These are phyloP conservation scores for Hypoxylon sp. DNA, from an alignment of 2,329 filamentous ascomycete genomes.

Conservation along the genomic window DNA sequence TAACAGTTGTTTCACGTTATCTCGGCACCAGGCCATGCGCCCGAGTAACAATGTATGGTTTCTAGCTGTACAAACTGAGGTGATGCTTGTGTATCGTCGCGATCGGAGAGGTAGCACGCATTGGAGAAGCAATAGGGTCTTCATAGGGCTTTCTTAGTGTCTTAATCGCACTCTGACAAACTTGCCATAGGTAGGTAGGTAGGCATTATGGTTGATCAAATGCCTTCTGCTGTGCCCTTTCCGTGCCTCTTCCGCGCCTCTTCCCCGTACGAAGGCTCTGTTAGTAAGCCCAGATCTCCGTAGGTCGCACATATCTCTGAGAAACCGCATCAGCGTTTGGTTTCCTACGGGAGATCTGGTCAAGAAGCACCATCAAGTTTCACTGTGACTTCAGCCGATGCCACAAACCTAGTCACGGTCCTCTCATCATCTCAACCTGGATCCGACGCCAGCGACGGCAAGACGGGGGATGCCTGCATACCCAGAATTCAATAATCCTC, in stretches of 20 bases:
- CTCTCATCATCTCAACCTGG: background rate
- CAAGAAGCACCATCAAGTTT: background rate
- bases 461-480: background rate
- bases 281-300: constrained; percentile 2
- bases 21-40: constrained; percentile 3
- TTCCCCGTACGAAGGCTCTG: background rate
- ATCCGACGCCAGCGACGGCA: background rate
- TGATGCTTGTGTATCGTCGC: constrained; percentile 2
- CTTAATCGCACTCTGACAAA: background rate
- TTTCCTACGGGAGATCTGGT: background rate
- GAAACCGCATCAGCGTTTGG: constrained; percentile 1
- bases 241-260: constrained; percentile 6
- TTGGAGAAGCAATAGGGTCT: background rate
- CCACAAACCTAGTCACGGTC: background rate
- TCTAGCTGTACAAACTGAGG: constrained; percentile 13
- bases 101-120: background rate
- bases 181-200: too few relatives aligned
- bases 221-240: constrained; percentile 10
- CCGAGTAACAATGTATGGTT: background rate
- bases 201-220: background rate
- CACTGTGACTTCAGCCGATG: background rate
- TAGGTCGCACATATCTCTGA: constrained; percentile 1
- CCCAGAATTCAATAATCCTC: background rate
- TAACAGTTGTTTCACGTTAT: constrained; percentile 4
- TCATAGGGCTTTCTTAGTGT: background rate